Base-by-base conservation (phyloP, 1,139 yeast genomes). In the Geotrichum klebahnii region DNA sequence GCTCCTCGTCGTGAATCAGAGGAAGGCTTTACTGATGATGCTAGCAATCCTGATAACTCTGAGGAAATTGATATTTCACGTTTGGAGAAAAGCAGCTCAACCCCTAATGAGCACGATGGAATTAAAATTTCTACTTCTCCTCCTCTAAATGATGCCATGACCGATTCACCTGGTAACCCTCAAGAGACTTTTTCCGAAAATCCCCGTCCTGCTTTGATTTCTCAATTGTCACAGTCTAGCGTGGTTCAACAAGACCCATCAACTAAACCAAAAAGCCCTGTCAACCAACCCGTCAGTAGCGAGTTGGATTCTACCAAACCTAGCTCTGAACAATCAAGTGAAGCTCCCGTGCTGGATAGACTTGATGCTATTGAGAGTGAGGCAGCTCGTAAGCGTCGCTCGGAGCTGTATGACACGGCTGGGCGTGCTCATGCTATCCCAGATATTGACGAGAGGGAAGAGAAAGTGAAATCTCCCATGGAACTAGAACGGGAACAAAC, bases 401-500 rank as follows among this genome's bases (percentile, higher is more conserved):
- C 50, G 2, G 46, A 46, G 32, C 41, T 46, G 17, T 46, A 46
- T 20, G 45, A 34, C 32, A 29, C 36, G 20, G 50, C 50, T n/a
- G 50, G 40, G 22, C 50, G 50, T 3, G 50, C 46, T 9, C 50
- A 46, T 23, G 40, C 44, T 3, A 16, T 32, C 16, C 37, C 24
- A 5, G 50, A 43, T 3, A 33, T 48, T 12, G 52, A 46, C 32
- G 47, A 49, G 17, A 32, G 34, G 26, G 29, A 24, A 8, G 24
- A 19, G 22, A 28, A 16, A 8, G 31, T 33, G 23, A 46, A 46
- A 22, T 39, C 50, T n/a, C 36, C 33, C 22, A 35, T 46, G 12
- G 50, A 46, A 28, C 28, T 52, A 9, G 55, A 50, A 23, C 50
- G 53, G 4, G 53, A 50, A 22, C 37, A 44, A 34, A 50, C 52